Percentiles rank a stretch among this genome's conserved stretches.
phyloP scores from a whole-genome alignment of 225 moss, liverwort and hornwort species.

The Takakia lepidozioides region DNA sequence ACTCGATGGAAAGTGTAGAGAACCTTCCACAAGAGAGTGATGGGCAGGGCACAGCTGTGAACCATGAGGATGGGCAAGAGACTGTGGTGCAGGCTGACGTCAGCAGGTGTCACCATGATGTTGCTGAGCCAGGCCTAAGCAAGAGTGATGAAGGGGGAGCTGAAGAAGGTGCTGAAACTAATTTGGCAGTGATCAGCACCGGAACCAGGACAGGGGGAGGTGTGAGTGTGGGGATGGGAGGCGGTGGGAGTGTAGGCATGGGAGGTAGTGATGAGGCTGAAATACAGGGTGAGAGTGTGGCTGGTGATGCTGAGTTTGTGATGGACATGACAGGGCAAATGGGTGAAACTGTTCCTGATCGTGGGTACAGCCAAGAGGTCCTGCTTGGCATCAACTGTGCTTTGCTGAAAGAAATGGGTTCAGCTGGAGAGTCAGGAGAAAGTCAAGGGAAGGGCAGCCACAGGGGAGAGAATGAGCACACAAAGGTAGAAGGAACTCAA shows the following conservation, averaged over 20 bases:
- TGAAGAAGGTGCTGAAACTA: conserved; percentile 50
- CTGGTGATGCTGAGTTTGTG: conserved; percentile 48
- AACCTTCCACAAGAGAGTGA: conserved; percentile 65
- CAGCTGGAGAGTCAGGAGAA: conserved; percentile 46
- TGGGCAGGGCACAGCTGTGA: conserved; percentile 54
- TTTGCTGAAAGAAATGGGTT: conserved; percentile 25
- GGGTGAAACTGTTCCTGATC: conserved; percentile 57
- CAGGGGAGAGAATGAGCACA: conserved; percentile 40
- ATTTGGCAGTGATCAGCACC: conserved; percentile 40
- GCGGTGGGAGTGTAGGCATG: conserved; percentile 43
- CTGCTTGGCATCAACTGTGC: conserved; percentile 27
- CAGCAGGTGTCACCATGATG: conserved; percentile 28
- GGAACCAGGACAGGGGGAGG: conserved; percentile 41
- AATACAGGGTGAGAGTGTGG: conserved; percentile 52
- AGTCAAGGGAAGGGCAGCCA: conserved; percentile 39
- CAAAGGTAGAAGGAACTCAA: conserved; percentile 45
- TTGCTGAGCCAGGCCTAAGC: conserved; percentile 48
- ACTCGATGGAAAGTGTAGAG: conserved; percentile 94
- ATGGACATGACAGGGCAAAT: conserved; percentile 46
- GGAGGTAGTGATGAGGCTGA: conserved; percentile 62
- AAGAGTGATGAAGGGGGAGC: conserved; percentile 52
- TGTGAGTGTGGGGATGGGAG: conserved; percentile 37
- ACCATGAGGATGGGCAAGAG: conserved; percentile 47
- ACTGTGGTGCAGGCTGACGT: conserved; percentile 46
- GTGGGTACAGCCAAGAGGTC: conserved; percentile 61